A percentile compares a stretch with the other conserved stretches of the same genome.
These are phyloP conservation scores for Schizophyllum commune DNA, from an alignment of 1,284 basidiomycete genomes.

Conservation along the genomic window DNA sequence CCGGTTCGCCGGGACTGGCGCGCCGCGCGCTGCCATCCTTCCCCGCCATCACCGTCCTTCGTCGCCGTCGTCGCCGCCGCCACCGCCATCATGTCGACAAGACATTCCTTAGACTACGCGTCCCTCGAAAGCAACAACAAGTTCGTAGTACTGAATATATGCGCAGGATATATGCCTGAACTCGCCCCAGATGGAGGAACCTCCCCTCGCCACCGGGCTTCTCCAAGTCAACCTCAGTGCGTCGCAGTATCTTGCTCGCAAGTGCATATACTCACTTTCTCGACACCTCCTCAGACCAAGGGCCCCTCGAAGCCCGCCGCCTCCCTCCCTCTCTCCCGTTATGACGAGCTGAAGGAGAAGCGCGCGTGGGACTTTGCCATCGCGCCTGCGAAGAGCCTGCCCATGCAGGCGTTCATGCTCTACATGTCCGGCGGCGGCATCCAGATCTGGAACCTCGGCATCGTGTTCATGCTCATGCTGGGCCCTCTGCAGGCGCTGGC, in stretches of 20 bases:
- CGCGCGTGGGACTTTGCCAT: conserved; percentile 87
- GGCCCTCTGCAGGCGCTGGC: conserved; percentile 75
- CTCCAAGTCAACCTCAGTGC: conserved; percentile 29
- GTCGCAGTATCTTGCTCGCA: conserved; percentile 1
- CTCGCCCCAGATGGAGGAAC: conserved; percentile 43
- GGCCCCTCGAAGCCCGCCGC: conserved; percentile 29
- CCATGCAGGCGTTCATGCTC: conserved; percentile 94
- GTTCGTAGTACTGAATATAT: conserved; percentile 20
- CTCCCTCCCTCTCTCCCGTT: conserved; percentile 31
- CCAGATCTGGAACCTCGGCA: conserved; percentile 91
- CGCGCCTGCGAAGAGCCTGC: conserved; percentile 78
- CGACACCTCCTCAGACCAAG: conserved; percentile 27
- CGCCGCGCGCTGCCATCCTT: too few relatives aligned
- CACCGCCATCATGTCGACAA: conserved; percentile 14
- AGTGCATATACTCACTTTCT: neutral
- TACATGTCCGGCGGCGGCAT: conserved; percentile 93
- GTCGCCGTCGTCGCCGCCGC: conserved; percentile 20
- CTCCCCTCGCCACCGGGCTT: conserved; percentile 60
- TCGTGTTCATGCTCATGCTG: conserved; percentile 83
- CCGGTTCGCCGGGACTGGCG: neutral
- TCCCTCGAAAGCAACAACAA: conserved; percentile 28
- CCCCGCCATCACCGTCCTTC: conserved; percentile 8
- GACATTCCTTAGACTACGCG: conserved; percentile 26
- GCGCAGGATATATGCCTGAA: neutral
- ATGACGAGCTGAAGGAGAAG: conserved; percentile 65